These are phyloP conservation scores for Scutellaria galericulata DNA, from an alignment of 257 asterid species.

Conservation along the genomic window DNA sequence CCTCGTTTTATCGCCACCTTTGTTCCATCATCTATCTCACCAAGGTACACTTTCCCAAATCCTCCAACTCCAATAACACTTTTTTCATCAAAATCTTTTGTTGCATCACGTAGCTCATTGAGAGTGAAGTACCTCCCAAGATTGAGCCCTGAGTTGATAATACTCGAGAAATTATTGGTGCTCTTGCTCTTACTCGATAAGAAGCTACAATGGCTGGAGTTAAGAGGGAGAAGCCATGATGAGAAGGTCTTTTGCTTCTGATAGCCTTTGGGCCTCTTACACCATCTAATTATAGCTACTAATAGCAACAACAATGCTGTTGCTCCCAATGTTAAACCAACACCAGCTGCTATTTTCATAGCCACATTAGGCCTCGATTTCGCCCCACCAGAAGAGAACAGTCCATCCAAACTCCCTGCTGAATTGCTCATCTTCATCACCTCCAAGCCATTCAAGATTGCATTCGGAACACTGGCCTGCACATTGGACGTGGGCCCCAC, in stretches of 20 bases:
- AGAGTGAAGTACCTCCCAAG: slow-evolving; percentile 75
- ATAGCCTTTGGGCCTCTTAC: slow-evolving; percentile 59
- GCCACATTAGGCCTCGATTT: slow-evolving; percentile 26
- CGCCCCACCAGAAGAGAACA: slow-evolving; percentile 58
- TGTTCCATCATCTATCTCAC: slow-evolving; percentile 61
- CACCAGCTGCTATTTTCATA: slow-evolving; percentile 53
- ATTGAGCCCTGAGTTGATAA: slow-evolving; percentile 54
- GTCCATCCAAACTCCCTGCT: slow-evolving; percentile 81
- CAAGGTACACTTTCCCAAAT: slow-evolving; percentile 92
- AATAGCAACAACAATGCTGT: slow-evolving; percentile 44
- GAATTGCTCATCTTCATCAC: slow-evolving; percentile 88
- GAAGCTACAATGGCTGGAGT: slow-evolving; percentile 71
- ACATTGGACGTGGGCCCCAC: slow-evolving; percentile 69
- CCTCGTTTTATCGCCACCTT: slow-evolving; percentile 87
- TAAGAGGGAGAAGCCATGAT: slow-evolving; percentile 86
- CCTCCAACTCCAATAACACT: slow-evolving; percentile 89
- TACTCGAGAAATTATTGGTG: slow-evolving; percentile 57
- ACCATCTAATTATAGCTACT: slow-evolving; percentile 40
- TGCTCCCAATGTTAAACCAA: slow-evolving; percentile 58
- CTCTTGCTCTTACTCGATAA: slow-evolving; percentile 71
- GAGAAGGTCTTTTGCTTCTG: slow-evolving; percentile 75
- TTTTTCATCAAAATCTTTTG: slow-evolving; percentile 73
- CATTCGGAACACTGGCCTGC: slow-evolving; percentile 61
- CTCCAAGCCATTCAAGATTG: slow-evolving; percentile 88
- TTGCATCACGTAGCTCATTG: slow-evolving; percentile 64